Evolutionary conservation across 345 rosid species (phyloP).

Genomic region (Sisymbrium altissimum): DNA sequence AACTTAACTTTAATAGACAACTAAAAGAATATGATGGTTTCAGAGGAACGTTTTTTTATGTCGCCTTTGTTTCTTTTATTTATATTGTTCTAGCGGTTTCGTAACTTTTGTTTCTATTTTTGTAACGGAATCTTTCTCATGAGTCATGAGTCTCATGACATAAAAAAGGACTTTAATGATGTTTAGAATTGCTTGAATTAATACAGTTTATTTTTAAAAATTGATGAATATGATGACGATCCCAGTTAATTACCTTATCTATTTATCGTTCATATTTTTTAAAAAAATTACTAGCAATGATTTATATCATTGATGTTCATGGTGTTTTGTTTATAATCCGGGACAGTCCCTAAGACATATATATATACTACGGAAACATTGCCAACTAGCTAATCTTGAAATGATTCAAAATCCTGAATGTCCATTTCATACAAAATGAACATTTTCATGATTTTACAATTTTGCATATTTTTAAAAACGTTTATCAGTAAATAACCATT

Average conservation of each 20-base stretch:
- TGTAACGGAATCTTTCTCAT: conserved; percentile 28
- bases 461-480: too few species aligned
- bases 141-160: conserved; percentile 24
- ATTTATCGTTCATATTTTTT: not conserved
- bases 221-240: conserved; percentile 15
- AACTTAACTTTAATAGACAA: not conserved
- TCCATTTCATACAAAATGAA: not conserved
- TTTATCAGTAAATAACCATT: not conserved
- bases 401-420: not conserved
- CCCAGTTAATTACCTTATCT: not conserved
- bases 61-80: not conserved
- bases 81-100: conserved; percentile 15
- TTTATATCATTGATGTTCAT: conserved; percentile 8
- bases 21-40: not conserved
- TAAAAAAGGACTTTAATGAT: conserved; percentile 14
- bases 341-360: not conserved
- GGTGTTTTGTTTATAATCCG: not conserved
- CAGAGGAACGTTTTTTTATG: not conserved
- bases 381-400: not conserved
- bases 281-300: not conserved
- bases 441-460: not conserved
- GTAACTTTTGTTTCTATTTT: conserved; percentile 25
- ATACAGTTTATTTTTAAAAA: not conserved
- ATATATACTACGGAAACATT: not conserved
- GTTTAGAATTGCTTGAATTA: conserved; percentile 3